Conservation (phyloP, 2,329 filamentous ascomycete genomes). For the Ilyonectria sp. region DNA sequence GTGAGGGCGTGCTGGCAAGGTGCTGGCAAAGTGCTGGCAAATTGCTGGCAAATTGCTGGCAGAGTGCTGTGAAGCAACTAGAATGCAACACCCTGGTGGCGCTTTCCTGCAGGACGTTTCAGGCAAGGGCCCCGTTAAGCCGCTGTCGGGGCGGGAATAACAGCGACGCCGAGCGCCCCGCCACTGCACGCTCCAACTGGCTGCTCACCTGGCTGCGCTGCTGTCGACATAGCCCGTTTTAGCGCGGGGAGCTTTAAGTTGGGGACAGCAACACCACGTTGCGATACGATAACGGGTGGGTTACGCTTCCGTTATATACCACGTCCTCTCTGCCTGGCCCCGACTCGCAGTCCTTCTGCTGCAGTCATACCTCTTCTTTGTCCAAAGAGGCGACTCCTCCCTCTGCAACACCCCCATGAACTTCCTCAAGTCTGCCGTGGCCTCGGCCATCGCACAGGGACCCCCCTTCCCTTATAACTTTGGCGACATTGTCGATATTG, state of each 20-base stretch:
- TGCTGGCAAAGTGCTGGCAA: neutral
- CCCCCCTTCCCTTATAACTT: constrained; percentile 94
- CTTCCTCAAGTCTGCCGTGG: constrained; percentile 97
- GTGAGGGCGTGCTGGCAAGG: constrained; percentile 3
- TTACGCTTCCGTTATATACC: constrained; percentile 8
- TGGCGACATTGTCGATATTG: constrained; percentile 91
- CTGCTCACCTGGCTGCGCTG: neutral
- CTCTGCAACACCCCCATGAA: constrained; percentile 75
- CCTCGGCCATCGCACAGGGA: constrained; percentile 95
- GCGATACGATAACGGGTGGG: constrained; percentile 34
- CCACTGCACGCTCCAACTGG: neutral
- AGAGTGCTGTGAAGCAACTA: neutral
- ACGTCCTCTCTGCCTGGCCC: constrained; percentile 9
- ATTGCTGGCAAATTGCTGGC: neutral
- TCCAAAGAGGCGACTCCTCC: neutral
- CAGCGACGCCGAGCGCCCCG: constrained; percentile 18
- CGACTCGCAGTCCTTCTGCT: neutral
- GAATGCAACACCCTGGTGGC: neutral
- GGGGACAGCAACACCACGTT: constrained; percentile 46
- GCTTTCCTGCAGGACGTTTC: neutral
- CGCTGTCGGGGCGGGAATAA: constrained; percentile 28
- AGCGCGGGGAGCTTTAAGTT: constrained; percentile 45
- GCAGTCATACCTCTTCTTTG: neutral
- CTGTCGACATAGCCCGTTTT: constrained; percentile 34
- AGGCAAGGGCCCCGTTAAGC: constrained; percentile 8